Evolutionary conservation across 306 rosid species (phyloP).

Genomic region (Acmispon strigosus): DNA sequence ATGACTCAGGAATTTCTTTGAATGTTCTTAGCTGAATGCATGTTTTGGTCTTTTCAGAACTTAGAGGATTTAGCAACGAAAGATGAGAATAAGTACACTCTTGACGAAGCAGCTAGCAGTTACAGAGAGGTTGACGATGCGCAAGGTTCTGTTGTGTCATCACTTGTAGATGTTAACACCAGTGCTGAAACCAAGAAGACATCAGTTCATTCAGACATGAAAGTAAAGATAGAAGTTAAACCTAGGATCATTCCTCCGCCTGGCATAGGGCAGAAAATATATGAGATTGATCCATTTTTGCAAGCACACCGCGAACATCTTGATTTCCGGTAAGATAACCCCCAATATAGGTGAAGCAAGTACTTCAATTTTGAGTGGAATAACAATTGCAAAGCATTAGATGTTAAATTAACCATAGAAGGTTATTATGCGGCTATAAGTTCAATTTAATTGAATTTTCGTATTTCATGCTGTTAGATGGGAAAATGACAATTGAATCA

Average conservation of each 20-base stretch:
- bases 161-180: constrained; percentile 30
- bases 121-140: constrained; percentile 28
- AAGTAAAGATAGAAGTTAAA: constrained; percentile 19
- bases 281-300: constrained; percentile 69
- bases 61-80: constrained; percentile 42
- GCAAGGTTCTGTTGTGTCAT: constrained; percentile 28
- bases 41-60: constrained; percentile 36
- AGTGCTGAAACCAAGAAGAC: constrained; percentile 33
- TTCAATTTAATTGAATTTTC: neutral
- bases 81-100: constrained; percentile 27
- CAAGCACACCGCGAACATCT: constrained; percentile 51
- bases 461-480: neutral
- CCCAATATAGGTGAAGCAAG: constrained; percentile 3
- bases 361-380: constrained; percentile 6
- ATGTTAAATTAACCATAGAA: neutral
- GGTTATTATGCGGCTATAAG: neutral
- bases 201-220: constrained; percentile 27
- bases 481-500: neutral
- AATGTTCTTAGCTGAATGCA: constrained; percentile 14
- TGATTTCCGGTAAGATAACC: constrained; percentile 77
- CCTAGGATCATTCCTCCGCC: constrained; percentile 59
- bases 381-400: neutral
- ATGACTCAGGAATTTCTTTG: neutral
- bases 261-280: constrained; percentile 76
- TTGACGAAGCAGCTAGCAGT: constrained; percentile 28